Evolutionary conservation across 75 land plant genomes (phyloP).

Genomic region (Larix kaempferi): DNA sequence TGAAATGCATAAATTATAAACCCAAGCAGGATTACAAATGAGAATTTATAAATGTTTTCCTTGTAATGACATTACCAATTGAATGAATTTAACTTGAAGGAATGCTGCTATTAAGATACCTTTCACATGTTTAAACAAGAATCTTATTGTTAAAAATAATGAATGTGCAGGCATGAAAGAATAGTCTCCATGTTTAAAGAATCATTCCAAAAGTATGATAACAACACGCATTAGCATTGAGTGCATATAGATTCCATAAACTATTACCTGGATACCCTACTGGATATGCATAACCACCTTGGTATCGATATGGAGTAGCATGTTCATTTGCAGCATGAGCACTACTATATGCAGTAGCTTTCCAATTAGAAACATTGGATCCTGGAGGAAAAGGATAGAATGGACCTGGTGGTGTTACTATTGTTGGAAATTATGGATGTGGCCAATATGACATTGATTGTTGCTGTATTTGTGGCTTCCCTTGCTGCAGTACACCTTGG

Average conservation of each 20-base stretch:
- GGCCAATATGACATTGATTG: background rate
- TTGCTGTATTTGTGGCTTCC: background rate
- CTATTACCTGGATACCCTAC: conserved; percentile 13
- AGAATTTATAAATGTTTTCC: background rate
- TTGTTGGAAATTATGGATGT: background rate
- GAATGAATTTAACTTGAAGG: background rate
- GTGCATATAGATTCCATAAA: background rate
- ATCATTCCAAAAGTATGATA: background rate
- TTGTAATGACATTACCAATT: background rate
- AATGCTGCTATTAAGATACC: background rate
- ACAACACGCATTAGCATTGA: background rate
- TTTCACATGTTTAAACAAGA: background rate
- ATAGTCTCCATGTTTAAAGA: background rate
- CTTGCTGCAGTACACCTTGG: background rate
- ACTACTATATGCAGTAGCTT: background rate
- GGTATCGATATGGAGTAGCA: conserved; percentile 8
- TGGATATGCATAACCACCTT: conserved; percentile 10
- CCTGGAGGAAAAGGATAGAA: conserved; percentile 8
- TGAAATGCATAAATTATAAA: background rate
- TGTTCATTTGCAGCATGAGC: conserved; percentile 10
- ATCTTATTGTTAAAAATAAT: background rate
- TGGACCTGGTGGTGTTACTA: background rate
- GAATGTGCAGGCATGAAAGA: background rate
- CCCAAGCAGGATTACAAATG: background rate
- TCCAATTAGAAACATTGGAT: conserved; percentile 5